Base-by-base conservation (phyloP, 1,284 basidiomycete species). In the Ceratorhiza oryzae-sativae region DNA sequence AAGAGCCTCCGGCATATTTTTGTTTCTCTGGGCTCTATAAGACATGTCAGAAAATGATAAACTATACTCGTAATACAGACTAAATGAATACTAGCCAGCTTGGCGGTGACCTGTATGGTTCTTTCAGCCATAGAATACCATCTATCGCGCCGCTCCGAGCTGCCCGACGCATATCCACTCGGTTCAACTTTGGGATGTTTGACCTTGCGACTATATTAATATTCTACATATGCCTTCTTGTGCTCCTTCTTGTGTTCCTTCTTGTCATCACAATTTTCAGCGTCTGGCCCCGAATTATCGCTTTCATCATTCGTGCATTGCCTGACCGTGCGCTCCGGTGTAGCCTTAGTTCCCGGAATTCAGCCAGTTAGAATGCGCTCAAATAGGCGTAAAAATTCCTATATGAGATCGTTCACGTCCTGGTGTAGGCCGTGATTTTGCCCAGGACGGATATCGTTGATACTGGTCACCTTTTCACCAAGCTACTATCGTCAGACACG, bases 81-180 rank as follows among this genome's bases (percentile, higher is more conserved):
- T 58, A 84, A 75, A 10, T 81, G 77, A 63, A 86, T 84, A 73
- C 83, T 84, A 0, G 84, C 83, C 2, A 86, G 77, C 76, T 86
- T 86, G 62, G 85, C 81, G 70, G 86, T 85, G 18, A 86, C 78
- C 73, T 87, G 84, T 4, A 87, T 73, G 3, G 73, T 81, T 75
- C 78, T 79, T 32, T 81, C 82, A 25, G 79, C 74, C 49, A 87
- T 75, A 34, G 72, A 77, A 0, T 72, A 85, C 81, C 15, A 56
- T 72, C 72, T 77, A 39, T 78, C 80, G 65, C 84, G 78, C 15
- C 36, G 25, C n/a, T 63, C 56, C 27, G 45, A 32, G 46, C 59
- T 63, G 5, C 68, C 62, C 20, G 30, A 12, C n/a, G n/a, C 39
- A 60, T 74, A 74, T 1, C 49, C 49, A 1, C 10, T 5, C 13